A percentile compares a stretch with the other conserved stretches of the same genome.
Conservation (phyloP, 768 basidiomycete genomes). For the Suillus luteus region DNA sequence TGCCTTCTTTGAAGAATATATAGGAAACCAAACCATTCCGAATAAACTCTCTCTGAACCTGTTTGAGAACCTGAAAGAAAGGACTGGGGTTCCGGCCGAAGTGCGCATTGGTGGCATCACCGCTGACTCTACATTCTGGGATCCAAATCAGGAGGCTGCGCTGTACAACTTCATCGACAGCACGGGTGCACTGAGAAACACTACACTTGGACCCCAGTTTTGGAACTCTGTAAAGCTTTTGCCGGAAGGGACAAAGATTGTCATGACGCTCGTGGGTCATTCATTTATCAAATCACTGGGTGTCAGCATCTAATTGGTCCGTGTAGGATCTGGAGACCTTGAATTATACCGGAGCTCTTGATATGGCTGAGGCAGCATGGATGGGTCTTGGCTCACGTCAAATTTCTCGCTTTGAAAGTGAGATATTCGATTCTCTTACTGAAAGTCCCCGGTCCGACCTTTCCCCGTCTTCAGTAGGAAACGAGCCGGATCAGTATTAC, state of each 20-base stretch:
- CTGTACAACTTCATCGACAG: constrained; percentile 44
- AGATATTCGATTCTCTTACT: not conserved
- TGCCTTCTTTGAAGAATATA: constrained; percentile 51
- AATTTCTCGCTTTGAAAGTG: constrained; percentile 50
- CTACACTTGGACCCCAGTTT: constrained; percentile 52
- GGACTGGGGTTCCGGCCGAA: constrained; percentile 48
- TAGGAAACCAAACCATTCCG: constrained; percentile 47
- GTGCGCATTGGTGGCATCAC: constrained; percentile 56
- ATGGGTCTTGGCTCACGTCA: constrained; percentile 38
- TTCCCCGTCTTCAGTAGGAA: constrained; percentile 40
- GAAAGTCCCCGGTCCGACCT: not conserved
- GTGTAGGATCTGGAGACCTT: constrained; percentile 47
- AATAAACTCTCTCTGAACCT: constrained; percentile 46
- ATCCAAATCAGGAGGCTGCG: constrained; percentile 36
- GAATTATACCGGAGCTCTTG: constrained; percentile 43
- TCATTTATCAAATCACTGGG: not conserved
- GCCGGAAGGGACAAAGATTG: constrained; percentile 49
- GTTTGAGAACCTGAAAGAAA: constrained; percentile 46
- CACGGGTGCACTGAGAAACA: constrained; percentile 47
- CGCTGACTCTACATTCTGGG: constrained; percentile 54
- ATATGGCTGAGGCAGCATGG: constrained; percentile 45
- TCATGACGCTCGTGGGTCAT: constrained; percentile 43
- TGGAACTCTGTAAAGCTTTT: constrained; percentile 47
- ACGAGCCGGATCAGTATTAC: constrained; percentile 55
- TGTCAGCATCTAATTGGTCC: not conserved